A percentile compares a stretch with the other conserved stretches of the same genome.
Evolutionary conservation across 2,329 filamentous ascomycete genomes (phyloP).

Genomic region (Verticillium isaacii): DNA sequence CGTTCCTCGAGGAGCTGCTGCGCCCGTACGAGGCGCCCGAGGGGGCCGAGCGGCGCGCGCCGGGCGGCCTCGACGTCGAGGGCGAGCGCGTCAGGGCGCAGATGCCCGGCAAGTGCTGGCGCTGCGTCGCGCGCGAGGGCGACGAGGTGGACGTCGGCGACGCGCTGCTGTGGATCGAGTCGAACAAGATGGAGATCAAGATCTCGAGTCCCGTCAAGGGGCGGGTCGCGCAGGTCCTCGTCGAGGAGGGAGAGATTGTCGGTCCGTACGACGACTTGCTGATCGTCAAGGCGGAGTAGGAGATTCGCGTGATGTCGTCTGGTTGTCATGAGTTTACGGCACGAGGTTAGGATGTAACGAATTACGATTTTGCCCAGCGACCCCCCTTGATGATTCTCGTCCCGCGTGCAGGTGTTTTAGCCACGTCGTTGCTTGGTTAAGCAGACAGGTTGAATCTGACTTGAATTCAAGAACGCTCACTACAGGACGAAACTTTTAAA

Average conservation of each 20-base stretch:
- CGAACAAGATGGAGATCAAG: slow-evolving; percentile 33
- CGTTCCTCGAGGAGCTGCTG: slow-evolving; percentile 23
- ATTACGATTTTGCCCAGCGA: no score
- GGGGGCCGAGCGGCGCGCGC: neutral
- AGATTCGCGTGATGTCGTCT: neutral
- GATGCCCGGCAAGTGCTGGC: slow-evolving; percentile 29
- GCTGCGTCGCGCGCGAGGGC: slow-evolving; percentile 20
- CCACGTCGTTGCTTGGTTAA: no score
- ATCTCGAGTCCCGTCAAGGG: slow-evolving; percentile 23
- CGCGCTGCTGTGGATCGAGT: slow-evolving; percentile 25
- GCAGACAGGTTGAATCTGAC: no score
- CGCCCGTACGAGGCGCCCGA: slow-evolving; percentile 16
- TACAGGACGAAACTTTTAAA: no score
- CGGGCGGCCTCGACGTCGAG: neutral
- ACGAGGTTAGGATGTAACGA: no score
- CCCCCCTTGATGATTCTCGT: no score
- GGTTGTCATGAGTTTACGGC: neutral
- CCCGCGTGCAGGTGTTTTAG: no score
- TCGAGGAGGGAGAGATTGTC: slow-evolving; percentile 22
- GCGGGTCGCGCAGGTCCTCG: slow-evolving; percentile 18
- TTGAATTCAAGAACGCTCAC: no score
- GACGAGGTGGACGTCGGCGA: slow-evolving; percentile 21
- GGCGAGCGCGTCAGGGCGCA: slow-evolving; percentile 22
- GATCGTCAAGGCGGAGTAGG: slow-evolving; percentile 13
- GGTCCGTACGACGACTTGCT: slow-evolving; percentile 21